phyloP scores from a whole-genome alignment of 768 basidiomycete species.

The Tylopilus rubrobrunneus region DNA sequence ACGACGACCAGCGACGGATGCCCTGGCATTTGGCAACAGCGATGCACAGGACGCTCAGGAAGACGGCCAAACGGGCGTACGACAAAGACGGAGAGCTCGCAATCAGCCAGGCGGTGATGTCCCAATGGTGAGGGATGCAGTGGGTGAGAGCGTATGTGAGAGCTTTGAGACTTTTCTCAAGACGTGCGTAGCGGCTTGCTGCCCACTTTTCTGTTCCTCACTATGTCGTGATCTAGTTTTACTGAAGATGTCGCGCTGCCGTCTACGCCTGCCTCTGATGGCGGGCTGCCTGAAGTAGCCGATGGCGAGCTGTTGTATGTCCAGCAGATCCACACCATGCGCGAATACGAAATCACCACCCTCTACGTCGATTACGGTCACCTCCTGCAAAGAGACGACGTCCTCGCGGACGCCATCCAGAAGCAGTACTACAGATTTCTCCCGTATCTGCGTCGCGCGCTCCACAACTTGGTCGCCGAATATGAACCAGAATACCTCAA shows the following conservation, averaged over 20 bases:
- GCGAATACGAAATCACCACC: conserved; percentile 89
- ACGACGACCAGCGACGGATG: too few relatives aligned
- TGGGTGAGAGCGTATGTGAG: conserved; percentile 92
- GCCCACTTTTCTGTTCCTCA: background rate
- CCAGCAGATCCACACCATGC: conserved; percentile 90
- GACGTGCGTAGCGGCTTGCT: conserved; percentile 52
- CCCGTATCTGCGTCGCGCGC: conserved; percentile 87
- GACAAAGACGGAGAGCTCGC: conserved; percentile 43
- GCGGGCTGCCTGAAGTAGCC: conserved; percentile 46
- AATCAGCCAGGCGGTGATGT: conserved; percentile 58
- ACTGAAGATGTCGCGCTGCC: conserved; percentile 77
- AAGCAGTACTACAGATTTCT: conserved; percentile 97
- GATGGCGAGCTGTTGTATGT: conserved; percentile 78
- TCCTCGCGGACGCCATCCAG: conserved; percentile 89
- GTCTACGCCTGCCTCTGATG: conserved; percentile 76
- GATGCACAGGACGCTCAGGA: too few relatives aligned
- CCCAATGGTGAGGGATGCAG: conserved; percentile 87
- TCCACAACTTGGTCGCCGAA: conserved; percentile 84
- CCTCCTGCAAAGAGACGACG: conserved; percentile 84
- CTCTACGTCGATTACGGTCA: conserved; percentile 96
- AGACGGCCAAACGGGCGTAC: conserved; percentile 38
- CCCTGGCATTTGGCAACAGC: too few relatives aligned
- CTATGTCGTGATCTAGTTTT: conserved; percentile 48
- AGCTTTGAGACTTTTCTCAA: conserved; percentile 90
- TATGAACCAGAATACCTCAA: conserved; percentile 94